Conservation (phyloP, 257 asterid genomes). For the Nemophila menziesii region DNA sequence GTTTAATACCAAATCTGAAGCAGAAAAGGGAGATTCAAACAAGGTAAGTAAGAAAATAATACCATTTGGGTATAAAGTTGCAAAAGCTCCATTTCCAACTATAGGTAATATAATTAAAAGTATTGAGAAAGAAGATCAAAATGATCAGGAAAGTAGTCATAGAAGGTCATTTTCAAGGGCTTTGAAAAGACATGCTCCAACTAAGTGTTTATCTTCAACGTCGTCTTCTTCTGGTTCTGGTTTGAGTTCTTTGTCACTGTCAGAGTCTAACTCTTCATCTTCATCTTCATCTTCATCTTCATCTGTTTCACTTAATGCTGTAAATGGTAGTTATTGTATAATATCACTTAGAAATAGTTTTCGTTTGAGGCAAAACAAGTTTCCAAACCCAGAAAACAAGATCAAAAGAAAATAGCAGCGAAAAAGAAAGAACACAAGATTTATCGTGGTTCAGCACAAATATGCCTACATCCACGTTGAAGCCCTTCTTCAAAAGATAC, state of each 20-base stretch:
- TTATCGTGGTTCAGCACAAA: too few species aligned
- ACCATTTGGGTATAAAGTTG: conserved; percentile 21
- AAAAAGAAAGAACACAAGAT: too few species aligned
- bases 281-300: too few species aligned
- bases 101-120: conserved; percentile 29
- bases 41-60: conserved; percentile 21
- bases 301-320: conserved; percentile 34
- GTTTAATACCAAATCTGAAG: conserved; percentile 26
- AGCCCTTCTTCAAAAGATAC: too few species aligned
- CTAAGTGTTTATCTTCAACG: conserved; percentile 36
- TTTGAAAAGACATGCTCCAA: conserved; percentile 49
- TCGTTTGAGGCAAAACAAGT: too few species aligned
- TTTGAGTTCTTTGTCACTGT: too few species aligned
- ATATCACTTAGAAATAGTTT: too few species aligned
- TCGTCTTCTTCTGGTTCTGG: conserved; percentile 40
- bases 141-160: conserved; percentile 16
- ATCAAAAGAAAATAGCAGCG: too few species aligned
- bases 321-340: too few species aligned
- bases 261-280: conserved; percentile 43
- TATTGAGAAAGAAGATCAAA: conserved; percentile 19
- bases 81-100: conserved; percentile 29
- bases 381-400: too few species aligned
- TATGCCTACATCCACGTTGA: too few species aligned
- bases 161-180: conserved; percentile 77
- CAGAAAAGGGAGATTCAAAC: conserved; percentile 5